A percentile compares a stretch with the other conserved stretches of the same genome.
phyloP scores from a whole-genome alignment of 2,329 filamentous ascomycete genomes.

The Colletotrichum shisoi region DNA sequence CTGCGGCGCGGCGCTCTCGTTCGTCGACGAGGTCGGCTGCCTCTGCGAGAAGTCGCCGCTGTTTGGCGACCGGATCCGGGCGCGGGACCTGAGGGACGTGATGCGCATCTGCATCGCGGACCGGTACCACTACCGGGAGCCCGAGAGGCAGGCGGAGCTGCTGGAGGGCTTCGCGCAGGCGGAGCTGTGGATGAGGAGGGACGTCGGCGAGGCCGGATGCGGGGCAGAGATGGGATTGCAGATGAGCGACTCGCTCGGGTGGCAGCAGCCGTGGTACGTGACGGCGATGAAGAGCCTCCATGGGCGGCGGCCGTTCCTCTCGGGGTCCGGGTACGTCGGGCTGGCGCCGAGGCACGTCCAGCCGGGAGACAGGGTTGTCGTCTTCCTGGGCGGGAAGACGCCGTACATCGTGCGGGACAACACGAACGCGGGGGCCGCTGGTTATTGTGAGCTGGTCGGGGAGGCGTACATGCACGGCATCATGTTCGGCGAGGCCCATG shows the following conservation, averaged over 20 bases:
- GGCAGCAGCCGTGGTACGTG: slow-evolving; percentile 17
- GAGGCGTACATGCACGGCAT: slow-evolving; percentile 30
- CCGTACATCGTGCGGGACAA: slow-evolving; percentile 33
- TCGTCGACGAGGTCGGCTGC: slow-evolving; percentile 2
- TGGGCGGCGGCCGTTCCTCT: slow-evolving; percentile 12
- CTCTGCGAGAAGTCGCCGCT: slow-evolving; percentile 3
- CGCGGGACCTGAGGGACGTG: slow-evolving; percentile 5
- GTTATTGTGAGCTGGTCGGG: not conserved
- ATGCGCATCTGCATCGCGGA: slow-evolving; percentile 24
- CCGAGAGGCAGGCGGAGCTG: slow-evolving; percentile 16
- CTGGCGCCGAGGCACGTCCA: slow-evolving; percentile 15
- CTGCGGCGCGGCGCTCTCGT: slow-evolving; percentile 3
- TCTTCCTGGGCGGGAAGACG: slow-evolving; percentile 31
- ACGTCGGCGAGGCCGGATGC: not conserved
- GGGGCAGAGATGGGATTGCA: not conserved
- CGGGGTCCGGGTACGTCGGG: slow-evolving; percentile 26
- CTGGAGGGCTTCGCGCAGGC: slow-evolving; percentile 10
- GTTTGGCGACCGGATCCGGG: not conserved
- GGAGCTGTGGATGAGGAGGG: not conserved
- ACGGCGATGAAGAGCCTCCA: slow-evolving; percentile 19
- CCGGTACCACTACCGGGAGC: slow-evolving; percentile 4
- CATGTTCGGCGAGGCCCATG: slow-evolving; percentile 29
- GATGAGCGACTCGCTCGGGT: slow-evolving; percentile 1
- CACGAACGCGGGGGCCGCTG: not conserved
- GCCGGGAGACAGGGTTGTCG: slow-evolving; percentile 23